A percentile compares a stretch with the other conserved stretches of the same genome.
Evolutionary conservation across 768 basidiomycete species (phyloP).

Genomic region (Gautieria morchelliformis): DNA sequence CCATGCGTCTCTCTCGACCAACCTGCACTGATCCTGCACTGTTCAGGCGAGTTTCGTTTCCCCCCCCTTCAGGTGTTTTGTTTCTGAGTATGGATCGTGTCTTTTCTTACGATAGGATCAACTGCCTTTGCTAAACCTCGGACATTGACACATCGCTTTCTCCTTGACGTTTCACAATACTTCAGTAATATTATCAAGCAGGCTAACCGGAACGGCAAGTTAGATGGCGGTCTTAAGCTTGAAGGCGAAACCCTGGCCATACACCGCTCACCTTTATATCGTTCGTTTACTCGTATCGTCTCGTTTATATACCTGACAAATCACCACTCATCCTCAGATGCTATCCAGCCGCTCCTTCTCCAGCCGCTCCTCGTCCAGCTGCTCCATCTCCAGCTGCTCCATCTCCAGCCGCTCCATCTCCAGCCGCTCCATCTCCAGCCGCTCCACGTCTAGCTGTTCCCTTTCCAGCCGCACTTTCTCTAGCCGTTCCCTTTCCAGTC

Average conservation of each 20-base stretch:
- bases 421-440: too few relatives aligned
- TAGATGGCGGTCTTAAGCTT: slow-evolving; percentile 14
- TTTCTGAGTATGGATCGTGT: not conserved
- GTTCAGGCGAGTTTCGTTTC: slow-evolving; percentile 12
- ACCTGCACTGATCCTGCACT: slow-evolving; percentile 10
- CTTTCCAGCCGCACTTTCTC: too few relatives aligned
- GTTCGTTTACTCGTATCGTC: slow-evolving; percentile 15
- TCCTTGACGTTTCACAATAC: slow-evolving; percentile 12
- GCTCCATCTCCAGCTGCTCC: too few relatives aligned
- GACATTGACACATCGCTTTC: slow-evolving; percentile 9
- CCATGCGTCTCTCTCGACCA: not conserved
- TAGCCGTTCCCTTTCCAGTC: too few relatives aligned
- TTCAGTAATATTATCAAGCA: slow-evolving; percentile 11
- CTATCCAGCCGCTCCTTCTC: too few relatives aligned
- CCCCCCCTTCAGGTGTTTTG: not conserved
- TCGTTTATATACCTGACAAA: too few relatives aligned
- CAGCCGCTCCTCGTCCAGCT: too few relatives aligned
- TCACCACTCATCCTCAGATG: too few relatives aligned
- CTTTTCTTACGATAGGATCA: slow-evolving; percentile 13
- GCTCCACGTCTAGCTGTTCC: too few relatives aligned
- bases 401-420: too few relatives aligned
- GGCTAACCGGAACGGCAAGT: too few relatives aligned
- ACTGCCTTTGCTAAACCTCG: slow-evolving; percentile 22
- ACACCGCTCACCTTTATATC: slow-evolving; percentile 18
- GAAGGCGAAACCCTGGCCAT: slow-evolving; percentile 10